Evolutionary conservation across 805 yeast species (phyloP), one percentile per base, ranked within the genome.

Genomic region (Metschnikowia koreensis): DNA sequence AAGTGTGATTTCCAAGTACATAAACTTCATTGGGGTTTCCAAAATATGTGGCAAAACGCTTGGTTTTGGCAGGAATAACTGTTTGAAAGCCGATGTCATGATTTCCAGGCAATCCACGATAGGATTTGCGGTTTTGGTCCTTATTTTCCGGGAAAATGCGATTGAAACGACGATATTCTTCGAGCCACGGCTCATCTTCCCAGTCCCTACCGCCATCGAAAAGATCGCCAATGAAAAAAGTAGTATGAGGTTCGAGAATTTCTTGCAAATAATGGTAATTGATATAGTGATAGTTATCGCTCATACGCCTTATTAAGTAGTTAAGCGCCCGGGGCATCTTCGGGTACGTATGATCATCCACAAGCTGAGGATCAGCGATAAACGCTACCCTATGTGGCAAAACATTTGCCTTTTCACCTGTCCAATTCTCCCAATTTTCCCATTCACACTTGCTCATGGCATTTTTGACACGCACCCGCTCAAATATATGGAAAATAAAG

Each of bases 81-180:
- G 84, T 81, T 29, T 94, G 97, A 69, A 87, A 93, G 0, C 99
- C 99, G 57, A 96, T 89, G 65, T 94, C 99, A 66, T 94, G 99
- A 65, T 94, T 94, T 1, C 99, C 99, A 0, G 97, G 97, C 8
- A 80, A 63, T 2, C 75, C 67, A 34, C 70, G 59, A 47, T 66
- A 63, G 27, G 68, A 67, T 22, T 68, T 59, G 46, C 80, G 71
- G 48, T 74, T 69, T 31, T 3, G 34, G 34, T 31, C 34, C n/a
- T 77, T 70, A 50, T 75, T 75, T 53, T 73, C 70, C 7, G 87
- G 85, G 66, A 88, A 93, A 4, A 94, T 80, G 1, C 66, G 56
- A 56, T 81, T 77, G 67, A 87, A 94, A 47, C 99, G 72, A 17
- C 66, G 62, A 60, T 78, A 84, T 66, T 94, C 98, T 12, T 75